These are phyloP conservation scores for Claviceps spartinae DNA, from an alignment of 2,329 filamentous ascomycete genomes.

Conservation along the genomic window DNA sequence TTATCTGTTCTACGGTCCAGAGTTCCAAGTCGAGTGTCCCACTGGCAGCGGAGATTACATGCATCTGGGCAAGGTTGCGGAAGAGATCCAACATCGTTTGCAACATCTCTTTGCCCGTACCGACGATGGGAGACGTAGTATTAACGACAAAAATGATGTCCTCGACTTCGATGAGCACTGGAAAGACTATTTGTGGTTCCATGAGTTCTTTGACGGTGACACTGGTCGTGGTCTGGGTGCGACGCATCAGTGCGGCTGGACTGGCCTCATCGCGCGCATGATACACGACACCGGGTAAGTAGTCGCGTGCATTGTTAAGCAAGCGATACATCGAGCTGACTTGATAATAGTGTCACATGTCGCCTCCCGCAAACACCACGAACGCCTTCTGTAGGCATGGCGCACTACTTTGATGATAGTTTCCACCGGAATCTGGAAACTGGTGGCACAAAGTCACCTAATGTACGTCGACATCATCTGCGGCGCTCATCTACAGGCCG, in stretches of 20 bases:
- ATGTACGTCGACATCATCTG: slow-evolving; percentile 34
- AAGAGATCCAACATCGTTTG: slow-evolving; percentile 87
- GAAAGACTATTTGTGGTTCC: slow-evolving; percentile 79
- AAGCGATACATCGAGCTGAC: neutral
- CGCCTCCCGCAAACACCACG: slow-evolving; percentile 87
- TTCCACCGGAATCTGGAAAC: slow-evolving; percentile 37
- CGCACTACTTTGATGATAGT: slow-evolving; percentile 92
- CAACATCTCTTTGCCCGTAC: slow-evolving; percentile 81
- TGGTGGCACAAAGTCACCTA: slow-evolving; percentile 22
- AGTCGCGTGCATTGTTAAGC: neutral
- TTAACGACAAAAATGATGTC: slow-evolving; percentile 72
- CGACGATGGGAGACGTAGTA: slow-evolving; percentile 74
- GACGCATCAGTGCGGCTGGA: slow-evolving; percentile 94
- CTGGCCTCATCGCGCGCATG: slow-evolving; percentile 86
- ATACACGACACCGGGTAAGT: slow-evolving; percentile 93
- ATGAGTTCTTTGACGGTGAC: slow-evolving; percentile 95
- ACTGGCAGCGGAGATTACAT: slow-evolving; percentile 88
- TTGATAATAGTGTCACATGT: slow-evolving; percentile 56
- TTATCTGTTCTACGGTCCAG: slow-evolving; percentile 88
- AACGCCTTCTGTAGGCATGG: slow-evolving; percentile 68
- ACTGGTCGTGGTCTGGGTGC: slow-evolving; percentile 78
- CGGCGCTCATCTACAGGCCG: slow-evolving; percentile 70
- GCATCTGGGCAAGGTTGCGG: slow-evolving; percentile 88
- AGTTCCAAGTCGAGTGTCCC: slow-evolving; percentile 82
- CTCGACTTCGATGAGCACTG: slow-evolving; percentile 87